Percentiles rank a stretch among this genome's conserved stretches.
These are phyloP conservation scores for Mangifera indica DNA, from an alignment of 345 rosid species.

Conservation along the genomic window DNA sequence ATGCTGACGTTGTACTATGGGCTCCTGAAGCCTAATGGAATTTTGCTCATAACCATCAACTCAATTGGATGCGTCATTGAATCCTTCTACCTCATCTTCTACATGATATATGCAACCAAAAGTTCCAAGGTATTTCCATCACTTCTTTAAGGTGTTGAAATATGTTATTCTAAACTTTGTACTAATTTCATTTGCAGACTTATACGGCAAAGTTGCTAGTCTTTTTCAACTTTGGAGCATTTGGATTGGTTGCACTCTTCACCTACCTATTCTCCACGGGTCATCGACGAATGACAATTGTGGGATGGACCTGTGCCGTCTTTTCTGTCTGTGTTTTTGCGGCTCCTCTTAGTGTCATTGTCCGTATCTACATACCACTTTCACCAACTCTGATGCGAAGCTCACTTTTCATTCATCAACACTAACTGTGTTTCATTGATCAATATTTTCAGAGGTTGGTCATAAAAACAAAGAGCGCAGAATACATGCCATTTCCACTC, in stretches of 20 bases:
- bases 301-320: slow-evolving; percentile 55
- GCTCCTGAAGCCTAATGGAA: slow-evolving; percentile 22
- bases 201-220: slow-evolving; percentile 32
- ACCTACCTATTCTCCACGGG: slow-evolving; percentile 29
- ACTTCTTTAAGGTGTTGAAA: neutral
- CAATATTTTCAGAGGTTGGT: slow-evolving; percentile 39
- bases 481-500: slow-evolving; percentile 52
- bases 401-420: neutral
- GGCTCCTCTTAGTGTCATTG: slow-evolving; percentile 62
- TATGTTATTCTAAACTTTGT: too few relatives aligned
- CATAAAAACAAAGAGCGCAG: slow-evolving; percentile 48
- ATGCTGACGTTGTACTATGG: slow-evolving; percentile 41
- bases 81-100: slow-evolving; percentile 26
- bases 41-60: slow-evolving; percentile 35
- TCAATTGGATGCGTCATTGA: slow-evolving; percentile 32
- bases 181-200: slow-evolving; percentile 21
- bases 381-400: slow-evolving; percentile 1
- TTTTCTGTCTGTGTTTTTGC: slow-evolving; percentile 50
- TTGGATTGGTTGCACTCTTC: slow-evolving; percentile 27
- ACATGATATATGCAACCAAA: slow-evolving; percentile 37
- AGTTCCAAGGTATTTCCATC: neutral
- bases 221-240: slow-evolving; percentile 33
- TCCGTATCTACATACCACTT: slow-evolving; percentile 8
- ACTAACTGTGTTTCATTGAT: too few relatives aligned
- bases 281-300: slow-evolving; percentile 22